Conservation (phyloP, 2,329 filamentous ascomycete species). For the Xylaria sp. region DNA sequence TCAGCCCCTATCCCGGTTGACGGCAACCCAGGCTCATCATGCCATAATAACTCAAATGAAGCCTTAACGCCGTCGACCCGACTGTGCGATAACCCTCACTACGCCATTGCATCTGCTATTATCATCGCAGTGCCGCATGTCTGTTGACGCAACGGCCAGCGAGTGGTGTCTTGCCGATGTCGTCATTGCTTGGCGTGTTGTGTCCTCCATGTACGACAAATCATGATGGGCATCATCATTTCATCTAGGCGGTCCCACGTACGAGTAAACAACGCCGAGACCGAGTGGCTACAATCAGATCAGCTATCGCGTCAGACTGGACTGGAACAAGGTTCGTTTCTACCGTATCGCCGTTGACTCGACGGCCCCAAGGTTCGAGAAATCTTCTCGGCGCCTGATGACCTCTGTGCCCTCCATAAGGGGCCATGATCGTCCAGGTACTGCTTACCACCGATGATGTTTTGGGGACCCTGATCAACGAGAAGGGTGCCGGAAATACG, state of each 20-base stretch:
- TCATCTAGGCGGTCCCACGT: neutral
- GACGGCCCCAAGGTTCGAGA: no score
- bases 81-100: neutral
- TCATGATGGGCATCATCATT: neutral
- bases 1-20: conserved; percentile 3
- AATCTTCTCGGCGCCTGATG: no score
- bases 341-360: no score
- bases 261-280: neutral
- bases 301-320: neutral
- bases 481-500: no score
- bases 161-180: neutral
- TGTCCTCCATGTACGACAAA: neutral
- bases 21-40: neutral
- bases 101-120: neutral
- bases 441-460: no score
- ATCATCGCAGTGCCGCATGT: neutral
- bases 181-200: conserved; percentile 1
- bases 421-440: no score
- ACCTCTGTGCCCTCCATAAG: neutral
- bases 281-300: neutral
- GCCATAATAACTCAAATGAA: no score
- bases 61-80: neutral
- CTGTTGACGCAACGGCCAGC: neutral
- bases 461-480: no score
- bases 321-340: neutral